Percentiles rank a stretch among this genome's conserved stretches.
phyloP scores from a whole-genome alignment of 176 grass and related monocot genomes.

The Zoysia japonica region DNA sequence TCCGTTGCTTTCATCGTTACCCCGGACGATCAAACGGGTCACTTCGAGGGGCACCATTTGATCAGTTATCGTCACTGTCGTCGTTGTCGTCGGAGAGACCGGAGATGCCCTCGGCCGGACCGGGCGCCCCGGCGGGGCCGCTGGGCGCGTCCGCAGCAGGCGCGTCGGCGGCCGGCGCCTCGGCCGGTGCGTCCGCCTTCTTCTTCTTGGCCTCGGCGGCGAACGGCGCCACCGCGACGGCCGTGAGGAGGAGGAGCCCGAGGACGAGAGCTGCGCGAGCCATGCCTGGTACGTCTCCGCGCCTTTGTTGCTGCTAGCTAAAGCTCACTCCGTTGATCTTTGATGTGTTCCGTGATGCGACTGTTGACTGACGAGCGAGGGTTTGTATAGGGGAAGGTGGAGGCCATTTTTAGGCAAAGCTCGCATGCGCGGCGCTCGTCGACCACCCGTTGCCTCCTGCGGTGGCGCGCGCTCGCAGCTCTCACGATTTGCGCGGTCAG shows the following conservation, averaged over 20 bases:
- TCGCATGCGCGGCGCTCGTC: background rate
- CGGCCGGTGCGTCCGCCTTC: background rate
- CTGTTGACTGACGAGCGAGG: background rate
- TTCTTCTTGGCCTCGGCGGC: background rate
- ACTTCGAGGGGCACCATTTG: background rate
- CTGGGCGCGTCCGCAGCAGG: slow-evolving; percentile 2
- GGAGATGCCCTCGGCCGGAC: slow-evolving; percentile 48
- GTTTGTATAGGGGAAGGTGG: background rate
- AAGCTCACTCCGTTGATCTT: too few species aligned
- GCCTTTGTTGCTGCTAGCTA: background rate
- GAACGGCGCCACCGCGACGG: slow-evolving; percentile 17
- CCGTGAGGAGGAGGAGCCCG: slow-evolving; percentile 21
- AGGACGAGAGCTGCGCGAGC: slow-evolving; percentile 30
- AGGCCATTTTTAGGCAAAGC: slow-evolving; percentile 1
- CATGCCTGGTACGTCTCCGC: background rate
- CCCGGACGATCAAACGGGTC: background rate
- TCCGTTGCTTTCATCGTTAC: background rate
- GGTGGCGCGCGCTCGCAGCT: slow-evolving; percentile 27
- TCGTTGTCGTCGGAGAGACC: slow-evolving; percentile 41
- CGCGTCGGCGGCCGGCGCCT: background rate
- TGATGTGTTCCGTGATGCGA: too few species aligned
- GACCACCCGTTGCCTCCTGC: background rate
- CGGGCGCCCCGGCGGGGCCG: slow-evolving; percentile 32
- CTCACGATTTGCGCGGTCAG: background rate
- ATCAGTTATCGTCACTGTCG: slow-evolving; percentile 22